Evolutionary conservation across 116 monocot species (phyloP), one percentile per base, ranked within the genome.

Genomic region (Zostera marina): DNA sequence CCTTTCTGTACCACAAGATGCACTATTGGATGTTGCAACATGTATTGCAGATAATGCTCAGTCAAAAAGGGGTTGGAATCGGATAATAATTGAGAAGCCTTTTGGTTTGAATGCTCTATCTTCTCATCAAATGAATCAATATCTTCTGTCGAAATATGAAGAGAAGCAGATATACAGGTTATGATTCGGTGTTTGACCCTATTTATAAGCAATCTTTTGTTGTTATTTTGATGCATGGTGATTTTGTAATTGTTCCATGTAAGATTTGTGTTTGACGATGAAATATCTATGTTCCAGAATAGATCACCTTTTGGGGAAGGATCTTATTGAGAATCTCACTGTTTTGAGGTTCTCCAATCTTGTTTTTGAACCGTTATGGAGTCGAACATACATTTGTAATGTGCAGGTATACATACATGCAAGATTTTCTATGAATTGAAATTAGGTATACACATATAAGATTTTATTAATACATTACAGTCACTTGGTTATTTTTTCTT

Each of bases 111-210:
- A 77, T 77, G 74, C 78, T 16, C 6, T 73, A 13, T 81, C 85
- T 66, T 91, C 91, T 56, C 58, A 61, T 51, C 67, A 70, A 45
- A 61, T 85, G 64, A 82, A 77, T 60, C 67, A 73, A 13, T 75
- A 53, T 70, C 72, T 91, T 58, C 73, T 85, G 14, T 91, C 85
- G 7, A 91, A 85, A 56, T 82, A 77, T 64, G 52, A 82, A 67
- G 91, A 91, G 72, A 77, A 75, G 41, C 91, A 91, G 61, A 82
- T 85, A 22, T 85, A 91, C 62, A 91, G 91, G 91, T 91, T 14
- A 25, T 54, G 48, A 57, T 53, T 63, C 52, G 10, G n/a, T n/a
- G n/a, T n/a, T n/a, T n/a, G n/a, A n/a, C 10, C 25, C n/a, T 19
- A 8, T 62, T 38, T 54, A 22, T 2, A 32, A 15, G 23, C 32